Evolutionary conservation across 2,329 filamentous ascomycete species (phyloP).

Genomic region (Colletotrichum sp.): DNA sequence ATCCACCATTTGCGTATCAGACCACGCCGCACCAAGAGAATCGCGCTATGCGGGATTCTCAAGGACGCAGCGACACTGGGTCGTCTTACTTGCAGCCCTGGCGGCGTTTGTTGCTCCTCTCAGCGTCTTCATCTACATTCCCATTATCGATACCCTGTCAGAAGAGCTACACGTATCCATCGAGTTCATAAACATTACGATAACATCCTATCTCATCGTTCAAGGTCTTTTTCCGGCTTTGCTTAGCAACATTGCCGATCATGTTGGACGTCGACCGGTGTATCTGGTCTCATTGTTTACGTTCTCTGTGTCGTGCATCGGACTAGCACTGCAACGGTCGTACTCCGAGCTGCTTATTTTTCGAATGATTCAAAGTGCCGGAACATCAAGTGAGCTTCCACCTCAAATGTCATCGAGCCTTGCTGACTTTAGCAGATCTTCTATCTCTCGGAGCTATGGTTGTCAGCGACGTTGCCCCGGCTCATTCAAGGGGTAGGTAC

Average conservation of each 20-base stretch:
- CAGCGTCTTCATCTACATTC: slow-evolving; percentile 31
- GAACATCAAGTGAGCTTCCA: neutral
- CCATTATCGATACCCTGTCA: slow-evolving; percentile 27
- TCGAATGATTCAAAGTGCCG: neutral
- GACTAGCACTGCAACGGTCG: neutral
- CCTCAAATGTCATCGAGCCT: neutral
- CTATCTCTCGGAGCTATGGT: neutral
- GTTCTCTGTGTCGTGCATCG: neutral
- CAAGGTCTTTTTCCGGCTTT: slow-evolving; percentile 48
- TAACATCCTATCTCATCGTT: slow-evolving; percentile 47
- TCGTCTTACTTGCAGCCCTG: neutral
- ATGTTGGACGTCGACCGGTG: neutral
- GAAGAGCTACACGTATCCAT: slow-evolving; percentile 25
- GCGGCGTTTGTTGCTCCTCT: slow-evolving; percentile 16
- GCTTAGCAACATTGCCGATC: slow-evolving; percentile 46
- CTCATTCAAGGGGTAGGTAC: neutral
- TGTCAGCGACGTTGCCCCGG: neutral
- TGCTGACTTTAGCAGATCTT: neutral
- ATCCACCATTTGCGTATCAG: neutral
- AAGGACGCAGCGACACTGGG: neutral
- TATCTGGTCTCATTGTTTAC: neutral
- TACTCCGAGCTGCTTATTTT: neutral
- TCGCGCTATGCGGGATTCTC: neutral
- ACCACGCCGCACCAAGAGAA: neutral
- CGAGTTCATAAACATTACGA: slow-evolving; percentile 37